Conservation (phyloP, 23 red algal genomes). For the Chondrus crispus region DNA sequence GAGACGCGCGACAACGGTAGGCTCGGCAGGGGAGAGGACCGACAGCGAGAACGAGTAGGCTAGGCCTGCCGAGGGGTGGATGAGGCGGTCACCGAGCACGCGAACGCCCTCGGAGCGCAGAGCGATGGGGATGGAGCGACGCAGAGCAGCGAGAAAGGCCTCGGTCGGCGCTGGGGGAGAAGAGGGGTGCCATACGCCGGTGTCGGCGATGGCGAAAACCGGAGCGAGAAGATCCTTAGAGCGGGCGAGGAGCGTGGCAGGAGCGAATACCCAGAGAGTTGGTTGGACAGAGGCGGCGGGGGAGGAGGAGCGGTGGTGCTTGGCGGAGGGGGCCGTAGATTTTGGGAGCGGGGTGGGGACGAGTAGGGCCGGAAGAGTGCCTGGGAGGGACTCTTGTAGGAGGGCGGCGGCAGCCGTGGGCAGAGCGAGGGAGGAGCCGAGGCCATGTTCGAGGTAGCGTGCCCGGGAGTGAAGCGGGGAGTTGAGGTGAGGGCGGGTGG, state of each 20-base stretch:
- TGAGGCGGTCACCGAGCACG: background rate
- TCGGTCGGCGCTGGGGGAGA: conserved; percentile 6
- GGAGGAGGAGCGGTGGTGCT: background rate
- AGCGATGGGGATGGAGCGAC: conserved; percentile 38
- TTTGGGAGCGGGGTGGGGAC: conserved; percentile 27
- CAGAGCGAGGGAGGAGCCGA: conserved; percentile 35
- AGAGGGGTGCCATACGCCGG: conserved; percentile 9
- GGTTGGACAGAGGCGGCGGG: background rate
- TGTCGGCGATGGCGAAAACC: conserved; percentile 11
- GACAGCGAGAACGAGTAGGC: conserved; percentile 43
- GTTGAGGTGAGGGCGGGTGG: background rate
- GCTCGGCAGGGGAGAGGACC: background rate
- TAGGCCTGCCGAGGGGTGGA: conserved; percentile 22
- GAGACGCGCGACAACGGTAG: conserved; percentile 15
- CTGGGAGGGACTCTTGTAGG: conserved; percentile 43
- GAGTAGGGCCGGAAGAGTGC: conserved; percentile 25
- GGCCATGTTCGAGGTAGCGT: conserved; percentile 42
- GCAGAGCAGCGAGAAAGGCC: conserved; percentile 28
- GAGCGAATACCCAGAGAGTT: conserved; percentile 44
- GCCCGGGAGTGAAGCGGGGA: conserved; percentile 24
- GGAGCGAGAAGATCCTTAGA: conserved; percentile 11
- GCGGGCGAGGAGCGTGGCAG: background rate
- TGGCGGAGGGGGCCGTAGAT: background rate
- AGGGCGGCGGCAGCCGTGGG: conserved; percentile 31
- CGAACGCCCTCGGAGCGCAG: conserved; percentile 35